Conservation (phyloP, 441 rosid species). For the Rhodomyrtus psidioides region DNA sequence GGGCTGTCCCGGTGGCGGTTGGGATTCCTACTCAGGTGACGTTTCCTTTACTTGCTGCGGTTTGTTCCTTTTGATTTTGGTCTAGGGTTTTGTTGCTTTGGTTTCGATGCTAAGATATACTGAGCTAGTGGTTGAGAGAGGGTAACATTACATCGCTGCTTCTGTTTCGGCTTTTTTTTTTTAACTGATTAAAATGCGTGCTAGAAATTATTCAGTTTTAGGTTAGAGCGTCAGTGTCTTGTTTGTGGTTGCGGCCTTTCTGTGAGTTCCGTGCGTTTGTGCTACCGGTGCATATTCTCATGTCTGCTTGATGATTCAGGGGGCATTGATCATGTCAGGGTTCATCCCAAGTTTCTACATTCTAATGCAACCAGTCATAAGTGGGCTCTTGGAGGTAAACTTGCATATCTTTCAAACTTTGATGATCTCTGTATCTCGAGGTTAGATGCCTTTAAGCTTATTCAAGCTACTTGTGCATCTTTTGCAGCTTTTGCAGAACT, state of each 20-base stretch:
- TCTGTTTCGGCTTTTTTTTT: neutral
- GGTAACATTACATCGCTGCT: neutral
- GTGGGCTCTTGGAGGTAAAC: conserved; percentile 95
- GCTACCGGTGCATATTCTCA: neutral
- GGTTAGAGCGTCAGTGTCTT: neutral
- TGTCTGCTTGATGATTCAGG: conserved; percentile 25
- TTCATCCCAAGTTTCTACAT: conserved; percentile 92
- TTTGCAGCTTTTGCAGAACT: conserved; percentile 89
- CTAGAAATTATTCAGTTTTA: neutral
- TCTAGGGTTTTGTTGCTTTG: neutral
- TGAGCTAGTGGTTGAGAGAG: neutral
- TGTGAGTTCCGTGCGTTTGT: neutral
- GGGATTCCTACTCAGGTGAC: conserved; percentile 52
- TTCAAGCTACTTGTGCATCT: neutral
- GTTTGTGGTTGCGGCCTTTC: neutral
- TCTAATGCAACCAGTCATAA: conserved; percentile 97
- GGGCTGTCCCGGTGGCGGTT: conserved; percentile 37
- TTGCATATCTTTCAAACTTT: neutral
- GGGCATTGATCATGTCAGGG: conserved; percentile 92
- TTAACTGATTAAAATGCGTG: neutral
- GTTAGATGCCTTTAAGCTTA: neutral
- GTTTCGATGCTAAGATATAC: neutral
- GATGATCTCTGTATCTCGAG: neutral
- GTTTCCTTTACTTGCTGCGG: neutral
- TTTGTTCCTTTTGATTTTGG: neutral